Base-by-base conservation (phyloP, 2,329 filamentous ascomycete genomes). In the Blumeriella jaapii region DNA sequence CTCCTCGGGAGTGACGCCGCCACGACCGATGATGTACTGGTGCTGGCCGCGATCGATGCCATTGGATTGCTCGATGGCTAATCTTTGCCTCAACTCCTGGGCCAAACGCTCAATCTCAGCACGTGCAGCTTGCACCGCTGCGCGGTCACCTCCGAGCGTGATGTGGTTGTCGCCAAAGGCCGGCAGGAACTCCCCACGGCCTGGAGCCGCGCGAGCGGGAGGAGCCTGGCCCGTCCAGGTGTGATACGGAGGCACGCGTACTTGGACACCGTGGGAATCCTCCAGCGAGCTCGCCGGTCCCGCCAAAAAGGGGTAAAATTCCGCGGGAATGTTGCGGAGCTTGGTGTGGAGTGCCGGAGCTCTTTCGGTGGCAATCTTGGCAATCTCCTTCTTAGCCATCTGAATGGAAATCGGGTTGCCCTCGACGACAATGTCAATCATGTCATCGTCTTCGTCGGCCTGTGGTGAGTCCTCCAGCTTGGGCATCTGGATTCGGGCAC, bases 251-350 rank as follows among this genome's bases (percentile, higher is more conserved):
- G 91, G 91, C 29, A 98, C 78, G 38, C 82, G 74, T 44, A 98
- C 69, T 55, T 82, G 79, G 22, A 94, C 68, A 42, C 84, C 82
- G 43, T 79, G 80, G 42, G 72, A 72, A 41, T 76, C 63, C 59
- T 89, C 81, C 34, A 94, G 67, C 23, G 71, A 69, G 45, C 73
- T 68, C 36, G 84, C 62, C 32, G 79, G 74, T 31, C 86, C 86
- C 15, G 85, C 80, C 58, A 98, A 79, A 65, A 98, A 98, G 34
- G 89, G 89, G 61, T 91, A 98, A 60, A 91, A 93, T 56, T 94
- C 86, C 16, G 85, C 74, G 6, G 91, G 87, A 40, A 98, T 80
- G 31, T 78, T 77, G 59, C 79, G 84, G 46, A 98, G 61, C 50
- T 82, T 84, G 38, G 85, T 70, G 61, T 74, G 91, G 54, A 87